A percentile compares a stretch with the other conserved stretches of the same genome.
Evolutionary conservation across 805 yeast genomes (phyloP).

Genomic region (Diddensiella transvaalensis): DNA sequence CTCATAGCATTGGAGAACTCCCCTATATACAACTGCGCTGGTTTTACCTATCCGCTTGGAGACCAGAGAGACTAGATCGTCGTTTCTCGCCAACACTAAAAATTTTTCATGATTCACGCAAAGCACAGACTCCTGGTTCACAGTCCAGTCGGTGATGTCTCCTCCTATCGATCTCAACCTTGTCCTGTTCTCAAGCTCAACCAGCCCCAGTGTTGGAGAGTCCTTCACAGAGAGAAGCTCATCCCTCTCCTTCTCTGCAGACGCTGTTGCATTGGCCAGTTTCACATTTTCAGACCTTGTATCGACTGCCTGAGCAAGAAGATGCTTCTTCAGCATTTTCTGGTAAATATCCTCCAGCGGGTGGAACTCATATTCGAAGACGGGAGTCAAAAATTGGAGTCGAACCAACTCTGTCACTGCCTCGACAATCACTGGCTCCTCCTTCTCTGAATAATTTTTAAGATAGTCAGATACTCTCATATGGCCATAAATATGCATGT

Average conservation of each 20-base stretch:
- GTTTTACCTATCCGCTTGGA: constrained; percentile 66
- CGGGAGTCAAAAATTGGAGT: constrained; percentile 50
- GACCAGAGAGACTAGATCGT: constrained; percentile 59
- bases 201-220: constrained; percentile 19
- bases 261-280: constrained; percentile 58
- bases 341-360: constrained; percentile 30
- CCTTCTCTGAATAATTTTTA: constrained; percentile 14
- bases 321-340: constrained; percentile 21
- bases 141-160: not conserved
- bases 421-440: constrained; percentile 14
- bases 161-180: not conserved
- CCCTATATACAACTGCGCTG: constrained; percentile 60
- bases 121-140: constrained; percentile 38
- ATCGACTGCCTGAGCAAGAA: constrained; percentile 16
- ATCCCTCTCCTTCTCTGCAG: constrained; percentile 37
- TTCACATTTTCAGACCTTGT: constrained; percentile 52
- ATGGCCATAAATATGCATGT: constrained; percentile 66
- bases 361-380: constrained; percentile 37
- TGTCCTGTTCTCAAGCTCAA: constrained; percentile 6
- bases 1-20: constrained; percentile 58
- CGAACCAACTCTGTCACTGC: constrained; percentile 45
- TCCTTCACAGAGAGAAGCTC: constrained; percentile 20
- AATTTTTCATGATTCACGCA: constrained; percentile 64
- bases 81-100: constrained; percentile 61
- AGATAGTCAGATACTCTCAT: constrained; percentile 53